phyloP scores from a whole-genome alignment of 257 asterid genomes.

The Salvia miltiorrhiza region DNA sequence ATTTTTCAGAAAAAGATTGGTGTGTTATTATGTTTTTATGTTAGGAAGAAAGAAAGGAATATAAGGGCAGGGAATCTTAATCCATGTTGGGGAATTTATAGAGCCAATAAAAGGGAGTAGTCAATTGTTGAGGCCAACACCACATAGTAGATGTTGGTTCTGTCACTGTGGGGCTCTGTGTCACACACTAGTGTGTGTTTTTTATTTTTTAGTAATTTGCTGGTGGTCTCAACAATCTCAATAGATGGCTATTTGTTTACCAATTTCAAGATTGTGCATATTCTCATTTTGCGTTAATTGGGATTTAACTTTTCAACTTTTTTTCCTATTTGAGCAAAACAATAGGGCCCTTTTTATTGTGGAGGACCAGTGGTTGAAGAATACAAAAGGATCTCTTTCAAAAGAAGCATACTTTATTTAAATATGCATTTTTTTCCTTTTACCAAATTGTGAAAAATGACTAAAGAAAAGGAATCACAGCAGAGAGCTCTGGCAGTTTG shows the following conservation, averaged over 20 bases:
- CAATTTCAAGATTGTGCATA: constrained; percentile 18
- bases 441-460: constrained; percentile 8
- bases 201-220: neutral
- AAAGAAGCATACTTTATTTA: neutral
- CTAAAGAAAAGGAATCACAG: constrained; percentile 3
- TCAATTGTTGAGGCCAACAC: constrained; percentile 8
- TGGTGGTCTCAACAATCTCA: too few relatives aligned
- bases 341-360: neutral
- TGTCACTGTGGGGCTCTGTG: constrained; percentile 10
- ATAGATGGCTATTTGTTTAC: neutral
- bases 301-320: constrained; percentile 1
- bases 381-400: constrained; percentile 7
- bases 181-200: neutral
- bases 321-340: constrained; percentile 15
- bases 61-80: constrained; percentile 23
- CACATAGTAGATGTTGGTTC: neutral
- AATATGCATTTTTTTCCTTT: neutral
- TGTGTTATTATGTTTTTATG: neutral
- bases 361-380: neutral
- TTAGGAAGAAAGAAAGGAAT: neutral
- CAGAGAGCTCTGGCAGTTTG: neutral
- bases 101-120: constrained; percentile 37
- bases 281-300: neutral
- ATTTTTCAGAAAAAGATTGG: neutral
- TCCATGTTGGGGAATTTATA: constrained; percentile 36